phyloP scores from a whole-genome alignment of 2,329 filamentous ascomycete genomes.

The Aspergillus pseudoglaucus region DNA sequence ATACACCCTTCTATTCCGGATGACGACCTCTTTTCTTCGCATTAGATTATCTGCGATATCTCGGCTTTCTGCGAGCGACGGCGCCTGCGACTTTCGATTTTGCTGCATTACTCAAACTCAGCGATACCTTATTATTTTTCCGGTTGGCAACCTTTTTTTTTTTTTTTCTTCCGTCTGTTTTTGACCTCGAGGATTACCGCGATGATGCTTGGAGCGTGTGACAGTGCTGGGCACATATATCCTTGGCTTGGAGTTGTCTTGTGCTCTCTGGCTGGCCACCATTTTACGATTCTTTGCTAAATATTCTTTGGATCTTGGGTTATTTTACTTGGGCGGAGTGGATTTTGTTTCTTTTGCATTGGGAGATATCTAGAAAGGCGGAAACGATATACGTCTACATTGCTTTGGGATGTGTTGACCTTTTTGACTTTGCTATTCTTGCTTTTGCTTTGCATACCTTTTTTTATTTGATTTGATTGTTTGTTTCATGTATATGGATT shows the following conservation, averaged over 20 bases:
- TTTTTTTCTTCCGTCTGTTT: slow-evolving; percentile 22
- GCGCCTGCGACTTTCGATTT: slow-evolving; percentile 33
- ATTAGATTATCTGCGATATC: slow-evolving; percentile 29
- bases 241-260: slow-evolving; percentile 31
- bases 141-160: not conserved
- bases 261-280: slow-evolving; percentile 23
- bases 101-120: slow-evolving; percentile 24
- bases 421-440: slow-evolving; percentile 14
- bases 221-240: slow-evolving; percentile 30
- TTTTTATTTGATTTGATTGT: slow-evolving; percentile 15
- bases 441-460: slow-evolving; percentile 18
- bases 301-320: slow-evolving; percentile 21
- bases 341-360: slow-evolving; percentile 14
- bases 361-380: slow-evolving; percentile 37
- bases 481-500: slow-evolving; percentile 30
- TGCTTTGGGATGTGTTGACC: slow-evolving; percentile 27
- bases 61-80: slow-evolving; percentile 36
- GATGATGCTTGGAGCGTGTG: slow-evolving; percentile 37
- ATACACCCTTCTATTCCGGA: slow-evolving; percentile 26
- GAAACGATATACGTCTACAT: slow-evolving; percentile 42
- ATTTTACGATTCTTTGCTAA: slow-evolving; percentile 13
- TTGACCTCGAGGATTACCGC: slow-evolving; percentile 26
- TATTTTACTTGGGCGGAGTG: slow-evolving; percentile 13
- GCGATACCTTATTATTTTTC: slow-evolving; percentile 32
- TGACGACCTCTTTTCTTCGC: slow-evolving; percentile 27